phyloP scores from a whole-genome alignment of 352 stramenopile genomes.

The Phytopythium helicoides region DNA sequence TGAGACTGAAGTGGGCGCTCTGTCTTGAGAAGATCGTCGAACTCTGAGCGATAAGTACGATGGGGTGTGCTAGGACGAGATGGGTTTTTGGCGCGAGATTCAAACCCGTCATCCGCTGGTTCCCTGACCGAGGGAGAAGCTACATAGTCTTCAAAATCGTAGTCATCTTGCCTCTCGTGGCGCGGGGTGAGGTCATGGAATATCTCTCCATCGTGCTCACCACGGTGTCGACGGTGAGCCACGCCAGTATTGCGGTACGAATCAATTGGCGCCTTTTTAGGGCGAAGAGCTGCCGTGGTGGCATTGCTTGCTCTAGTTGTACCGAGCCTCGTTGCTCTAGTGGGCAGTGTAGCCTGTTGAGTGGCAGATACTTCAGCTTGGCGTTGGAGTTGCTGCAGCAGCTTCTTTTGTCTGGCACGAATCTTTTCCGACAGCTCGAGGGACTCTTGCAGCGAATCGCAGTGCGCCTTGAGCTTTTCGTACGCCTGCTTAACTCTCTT shows the following conservation, averaged over 20 bases:
- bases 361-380: conserved; percentile 14
- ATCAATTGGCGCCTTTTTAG: too few species aligned
- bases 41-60: conserved; percentile 25
- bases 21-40: conserved; percentile 40
- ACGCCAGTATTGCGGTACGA: too few species aligned
- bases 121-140: too few species aligned
- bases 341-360: neutral
- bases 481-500: conserved; percentile 50
- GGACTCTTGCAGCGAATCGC: conserved; percentile 72
- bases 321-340: too few species aligned
- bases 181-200: too few species aligned
- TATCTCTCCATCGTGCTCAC: too few species aligned
- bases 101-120: too few species aligned
- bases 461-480: conserved; percentile 71
- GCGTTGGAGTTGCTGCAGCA: conserved; percentile 66
- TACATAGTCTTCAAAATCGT: too few species aligned
- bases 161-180: too few species aligned
- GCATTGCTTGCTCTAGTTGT: too few species aligned
- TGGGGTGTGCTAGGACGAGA: conserved; percentile 8
- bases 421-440: conserved; percentile 82
- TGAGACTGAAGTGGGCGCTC: conserved; percentile 11
- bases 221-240: too few species aligned
- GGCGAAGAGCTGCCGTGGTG: too few species aligned
- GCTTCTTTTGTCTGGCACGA: conserved; percentile 68
- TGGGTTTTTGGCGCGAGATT: neutral